Percentiles rank a stretch among this genome's conserved stretches.
These are phyloP conservation scores for Trametes hirsuta DNA, from an alignment of 1,284 basidiomycete species.

Conservation along the genomic window DNA sequence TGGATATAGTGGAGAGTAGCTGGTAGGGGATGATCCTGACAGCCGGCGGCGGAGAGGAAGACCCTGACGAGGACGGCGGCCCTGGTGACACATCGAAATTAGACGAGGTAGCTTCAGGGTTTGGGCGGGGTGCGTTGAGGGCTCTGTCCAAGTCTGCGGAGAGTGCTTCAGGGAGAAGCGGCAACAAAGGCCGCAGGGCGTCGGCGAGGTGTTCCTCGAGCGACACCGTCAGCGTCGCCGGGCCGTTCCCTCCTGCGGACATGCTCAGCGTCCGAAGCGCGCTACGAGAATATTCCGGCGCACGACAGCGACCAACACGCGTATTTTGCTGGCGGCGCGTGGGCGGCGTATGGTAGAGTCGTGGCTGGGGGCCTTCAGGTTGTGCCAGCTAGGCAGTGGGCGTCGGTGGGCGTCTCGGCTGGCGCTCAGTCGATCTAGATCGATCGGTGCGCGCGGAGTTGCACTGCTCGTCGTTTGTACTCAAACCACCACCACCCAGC, in stretches of 20 bases:
- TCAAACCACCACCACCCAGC: background rate
- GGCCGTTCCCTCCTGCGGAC: background rate
- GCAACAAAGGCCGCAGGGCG: slow-evolving; percentile 47
- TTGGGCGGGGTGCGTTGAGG: slow-evolving; percentile 14
- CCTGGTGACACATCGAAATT: background rate
- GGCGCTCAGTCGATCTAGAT: background rate
- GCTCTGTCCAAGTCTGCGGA: slow-evolving; percentile 40
- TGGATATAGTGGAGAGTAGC: slow-evolving; percentile 60
- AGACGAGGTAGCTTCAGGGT: background rate
- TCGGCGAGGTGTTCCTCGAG: slow-evolving; percentile 65
- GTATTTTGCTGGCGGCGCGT: background rate
- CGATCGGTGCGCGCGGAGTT: background rate
- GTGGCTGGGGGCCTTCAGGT: background rate
- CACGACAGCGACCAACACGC: too few relatives aligned
- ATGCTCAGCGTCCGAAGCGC: background rate
- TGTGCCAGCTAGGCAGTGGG: background rate
- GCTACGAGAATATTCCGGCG: too few relatives aligned
- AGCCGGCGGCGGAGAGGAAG: slow-evolving; percentile 19
- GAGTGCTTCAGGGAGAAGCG: slow-evolving; percentile 50
- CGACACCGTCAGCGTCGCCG: slow-evolving; percentile 55
- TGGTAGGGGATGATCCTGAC: slow-evolving; percentile 59
- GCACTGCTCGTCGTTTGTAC: background rate
- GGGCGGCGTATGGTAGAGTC: background rate
- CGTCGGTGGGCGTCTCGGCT: background rate
- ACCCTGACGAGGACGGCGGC: too few relatives aligned